These are phyloP conservation scores for Conringia planisiliqua DNA, from an alignment of 345 rosid species.

Conservation along the genomic window DNA sequence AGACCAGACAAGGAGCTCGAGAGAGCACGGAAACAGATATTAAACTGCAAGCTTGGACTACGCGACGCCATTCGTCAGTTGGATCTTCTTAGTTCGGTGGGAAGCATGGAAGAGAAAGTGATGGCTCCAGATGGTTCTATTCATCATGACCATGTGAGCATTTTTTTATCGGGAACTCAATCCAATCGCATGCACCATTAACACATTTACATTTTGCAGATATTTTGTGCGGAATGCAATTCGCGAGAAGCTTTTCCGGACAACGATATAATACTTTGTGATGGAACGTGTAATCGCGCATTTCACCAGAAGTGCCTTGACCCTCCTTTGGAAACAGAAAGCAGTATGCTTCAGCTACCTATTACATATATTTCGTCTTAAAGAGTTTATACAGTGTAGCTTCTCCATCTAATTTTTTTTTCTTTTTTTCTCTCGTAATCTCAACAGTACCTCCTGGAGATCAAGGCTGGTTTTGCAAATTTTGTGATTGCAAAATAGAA, in stretches of 20 bases:
- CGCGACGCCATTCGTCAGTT: constrained; percentile 83
- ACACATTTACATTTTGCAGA: constrained; percentile 40
- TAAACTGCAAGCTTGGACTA: constrained; percentile 88
- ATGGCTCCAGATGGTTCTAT: constrained; percentile 96
- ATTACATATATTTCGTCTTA: neutral
- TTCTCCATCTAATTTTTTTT: neutral
- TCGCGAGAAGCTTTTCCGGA: constrained; percentile 78
- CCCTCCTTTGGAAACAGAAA: constrained; percentile 86
- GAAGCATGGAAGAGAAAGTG: constrained; percentile 75
- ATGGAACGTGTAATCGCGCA: constrained; percentile 91
- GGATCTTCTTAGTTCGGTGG: constrained; percentile 76
- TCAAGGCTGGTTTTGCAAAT: constrained; percentile 95
- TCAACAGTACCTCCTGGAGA: constrained; percentile 92
- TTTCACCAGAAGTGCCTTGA: constrained; percentile 94
- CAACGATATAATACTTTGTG: constrained; percentile 93
- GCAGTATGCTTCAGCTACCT: constrained; percentile 48
- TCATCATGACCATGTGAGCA: constrained; percentile 84
- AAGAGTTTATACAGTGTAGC: neutral
- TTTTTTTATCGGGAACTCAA: neutral
- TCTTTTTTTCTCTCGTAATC: constrained; percentile 1
- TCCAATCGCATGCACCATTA: neutral
- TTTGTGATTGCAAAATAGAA: constrained; percentile 88
- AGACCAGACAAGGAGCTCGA: constrained; percentile 85
- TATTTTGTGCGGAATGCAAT: constrained; percentile 92
- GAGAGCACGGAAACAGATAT: constrained; percentile 79